Evolutionary conservation across 257 asterid species (phyloP).

Genomic region (Vinca minor): DNA sequence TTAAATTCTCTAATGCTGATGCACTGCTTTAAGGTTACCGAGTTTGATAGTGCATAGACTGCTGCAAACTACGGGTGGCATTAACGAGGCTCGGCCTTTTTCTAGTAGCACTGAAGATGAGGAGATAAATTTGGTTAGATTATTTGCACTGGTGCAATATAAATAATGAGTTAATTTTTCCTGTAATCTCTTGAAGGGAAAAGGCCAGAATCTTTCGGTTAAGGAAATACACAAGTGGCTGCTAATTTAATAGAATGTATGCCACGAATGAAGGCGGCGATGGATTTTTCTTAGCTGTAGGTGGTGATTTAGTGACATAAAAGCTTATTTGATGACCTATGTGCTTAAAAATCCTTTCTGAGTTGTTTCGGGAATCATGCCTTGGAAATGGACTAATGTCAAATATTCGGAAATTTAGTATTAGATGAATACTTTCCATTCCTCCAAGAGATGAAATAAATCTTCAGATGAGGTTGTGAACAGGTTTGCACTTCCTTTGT

Average conservation of each 20-base stretch:
- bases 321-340: neutral
- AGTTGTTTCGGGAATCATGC: neutral
- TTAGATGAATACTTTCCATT: neutral
- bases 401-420: neutral
- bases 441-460: neutral
- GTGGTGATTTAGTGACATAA: neutral
- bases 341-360: neutral
- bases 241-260: neutral
- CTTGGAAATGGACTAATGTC: neutral
- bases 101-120: neutral
- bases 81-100: neutral
- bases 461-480: neutral
- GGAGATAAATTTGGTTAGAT: neutral
- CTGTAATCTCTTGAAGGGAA: neutral
- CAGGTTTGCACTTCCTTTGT: neutral
- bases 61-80: no score
- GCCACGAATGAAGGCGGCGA: neutral
- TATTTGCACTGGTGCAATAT: neutral
- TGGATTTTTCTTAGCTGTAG: conserved; percentile 3
- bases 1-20: neutral
- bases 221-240: neutral
- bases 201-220: conserved; percentile 3
- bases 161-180: neutral
- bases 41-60: neutral
- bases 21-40: neutral